phyloP scores from a whole-genome alignment of 2,329 filamentous ascomycete genomes.

The Aspergillus cejpii region DNA sequence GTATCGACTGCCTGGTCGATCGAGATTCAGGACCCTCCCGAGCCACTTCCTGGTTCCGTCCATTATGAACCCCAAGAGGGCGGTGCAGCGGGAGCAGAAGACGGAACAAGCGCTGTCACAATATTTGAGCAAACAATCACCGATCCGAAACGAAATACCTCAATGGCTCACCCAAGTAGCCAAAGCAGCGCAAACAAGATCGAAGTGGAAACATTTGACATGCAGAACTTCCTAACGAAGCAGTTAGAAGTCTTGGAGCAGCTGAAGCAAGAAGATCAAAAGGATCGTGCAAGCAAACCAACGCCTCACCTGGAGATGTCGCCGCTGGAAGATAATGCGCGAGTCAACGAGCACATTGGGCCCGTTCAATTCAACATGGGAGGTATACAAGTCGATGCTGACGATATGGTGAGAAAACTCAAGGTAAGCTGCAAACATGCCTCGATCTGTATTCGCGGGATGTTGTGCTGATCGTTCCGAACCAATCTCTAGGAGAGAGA shows the following conservation, averaged over 20 bases:
- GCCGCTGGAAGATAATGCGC: slow-evolving; percentile 35
- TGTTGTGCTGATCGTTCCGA: slow-evolving; percentile 1
- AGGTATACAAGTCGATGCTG: slow-evolving; percentile 90
- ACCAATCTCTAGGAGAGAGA: slow-evolving; percentile 39
- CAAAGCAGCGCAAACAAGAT: slow-evolving; percentile 37
- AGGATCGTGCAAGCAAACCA: slow-evolving; percentile 33
- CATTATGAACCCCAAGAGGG: slow-evolving; percentile 24
- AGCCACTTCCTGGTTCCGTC: slow-evolving; percentile 20
- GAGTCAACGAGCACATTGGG: slow-evolving; percentile 72
- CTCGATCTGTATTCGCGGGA: not conserved
- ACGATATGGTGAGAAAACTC: slow-evolving; percentile 81
- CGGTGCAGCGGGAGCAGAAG: slow-evolving; percentile 14
- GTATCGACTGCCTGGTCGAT: slow-evolving; percentile 79
- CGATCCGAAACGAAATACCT: slow-evolving; percentile 61
- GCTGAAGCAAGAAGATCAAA: slow-evolving; percentile 51
- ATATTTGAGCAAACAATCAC: slow-evolving; percentile 74
- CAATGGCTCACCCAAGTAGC: slow-evolving; percentile 48
- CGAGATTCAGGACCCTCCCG: slow-evolving; percentile 59
- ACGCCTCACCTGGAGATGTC: slow-evolving; percentile 33
- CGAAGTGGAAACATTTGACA: slow-evolving; percentile 63
- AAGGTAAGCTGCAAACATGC: slow-evolving; percentile 52
- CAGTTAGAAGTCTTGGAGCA: slow-evolving; percentile 72
- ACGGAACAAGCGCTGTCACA: slow-evolving; percentile 56
- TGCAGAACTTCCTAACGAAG: slow-evolving; percentile 67
- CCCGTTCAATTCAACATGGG: slow-evolving; percentile 98